Evolutionary conservation across 169 alveolate species (phyloP), one percentile per base, ranked within the genome.

Genomic region (Perkinsus chesapeaki): DNA sequence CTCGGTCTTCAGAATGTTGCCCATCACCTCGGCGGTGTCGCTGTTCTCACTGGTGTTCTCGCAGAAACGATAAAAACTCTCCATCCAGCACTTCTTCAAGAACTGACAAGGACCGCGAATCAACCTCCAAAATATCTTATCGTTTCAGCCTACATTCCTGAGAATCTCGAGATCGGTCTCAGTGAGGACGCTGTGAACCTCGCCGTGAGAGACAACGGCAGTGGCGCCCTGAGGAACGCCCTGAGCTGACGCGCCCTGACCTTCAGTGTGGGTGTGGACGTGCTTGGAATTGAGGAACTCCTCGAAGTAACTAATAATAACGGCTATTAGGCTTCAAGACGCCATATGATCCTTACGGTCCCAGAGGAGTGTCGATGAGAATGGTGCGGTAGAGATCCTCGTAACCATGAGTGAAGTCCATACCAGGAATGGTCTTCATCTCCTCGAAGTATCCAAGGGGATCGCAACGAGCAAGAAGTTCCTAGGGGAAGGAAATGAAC

Each of bases 371-470:
- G 95, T 99, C 99, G 91, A 99, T 97, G 31, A 99, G 97, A 27
- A 99, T 98, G 91, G 98, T 98, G 94, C 98, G 98, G 94, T 99
- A 98, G 93, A 99, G 98, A 73, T 98, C 99, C 93, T 98, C 99
- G 93, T 97, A 98, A 91, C 99, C 98, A 73, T 98, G 98, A 92
- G 99, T 97, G 92, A 97, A 94, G 94, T 99, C 99, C 93, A 99
- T 96, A 91, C 98, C 96, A 92, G 98, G 96, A 43, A 99, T 97
- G 39, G 99, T 98, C 93, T 98, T 98, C 95, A 99, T 98, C 94
- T 99, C 99, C 39, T 99, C 99, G 96, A 99, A 98, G 97, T 97
- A 98, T 39, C 99, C 99, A 39, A 99, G 95, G 36, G 99, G 99
- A 95, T 99, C 99, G 72, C 97, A 96, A 43, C 99, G 97, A 39